Evolutionary conservation across 768 basidiomycete genomes (phyloP), one percentile per base, ranked within the genome.

Genomic region (Serendipita sp.): DNA sequence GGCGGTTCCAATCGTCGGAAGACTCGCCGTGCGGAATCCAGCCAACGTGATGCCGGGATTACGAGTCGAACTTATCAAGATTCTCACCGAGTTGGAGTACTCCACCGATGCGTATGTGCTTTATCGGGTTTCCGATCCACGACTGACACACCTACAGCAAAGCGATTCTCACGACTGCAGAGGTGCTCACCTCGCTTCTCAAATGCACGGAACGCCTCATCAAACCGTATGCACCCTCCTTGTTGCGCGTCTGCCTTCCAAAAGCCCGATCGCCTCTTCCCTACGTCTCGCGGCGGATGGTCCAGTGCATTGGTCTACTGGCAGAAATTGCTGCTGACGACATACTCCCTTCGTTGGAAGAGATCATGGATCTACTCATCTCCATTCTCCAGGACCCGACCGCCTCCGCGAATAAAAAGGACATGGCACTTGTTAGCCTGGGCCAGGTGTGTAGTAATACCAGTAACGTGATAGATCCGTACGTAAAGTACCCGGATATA

Each of bases 11-110:
- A 74, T 79, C 65, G 78, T 81, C 63, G 79, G 79, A 2, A 72
- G 79, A 15, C 70, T 80, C 8, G 75, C 78, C 3, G 69, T 70
- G 5, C 75, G 76, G 68, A 81, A 81, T 66, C 79, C 79, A 3
- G 79, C 79, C 3, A 78, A 78, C 68, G 78, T 81, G 15, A 78
- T 79, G 78, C 78, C 78, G 5, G 75, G 76, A 3, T 66, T 81
- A 45, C 70, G 79, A 24, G 78, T 78, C 68, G 75, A 77, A 3
- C 69, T 81, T 54, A 78, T 81, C 65, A 77, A 79, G 70, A 73
- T 81, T 24, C 71, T 80, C 46, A 79, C 79, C 0, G 78, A 79
- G 67, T 71, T 81, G 28, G 77, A 79, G 70, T 79, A 78, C 65
- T 76, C 78, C 13, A 77, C 76, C 3, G 73, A 74, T 30, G 69